Evolutionary conservation across 202 grass and related monocot species (phyloP).

Genomic region (Eragrostis tef): DNA sequence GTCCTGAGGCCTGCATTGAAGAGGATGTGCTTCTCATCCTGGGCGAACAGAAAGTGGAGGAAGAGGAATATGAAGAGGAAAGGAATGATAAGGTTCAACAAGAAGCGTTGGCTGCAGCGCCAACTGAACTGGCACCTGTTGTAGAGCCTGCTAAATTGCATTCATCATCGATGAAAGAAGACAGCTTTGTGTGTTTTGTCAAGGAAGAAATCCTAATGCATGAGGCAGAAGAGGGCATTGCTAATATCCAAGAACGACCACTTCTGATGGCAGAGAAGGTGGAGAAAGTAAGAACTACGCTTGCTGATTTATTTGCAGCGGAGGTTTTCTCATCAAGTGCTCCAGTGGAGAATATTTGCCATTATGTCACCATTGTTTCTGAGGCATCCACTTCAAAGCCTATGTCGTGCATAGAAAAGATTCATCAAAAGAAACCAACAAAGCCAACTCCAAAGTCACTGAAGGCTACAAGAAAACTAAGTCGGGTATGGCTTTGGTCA

Average conservation of each 20-base stretch:
- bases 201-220: slow-evolving; percentile 42
- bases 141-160: slow-evolving; percentile 58
- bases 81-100: slow-evolving; percentile 35
- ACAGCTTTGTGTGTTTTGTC: slow-evolving; percentile 31
- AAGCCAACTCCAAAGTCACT: slow-evolving; percentile 46
- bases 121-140: slow-evolving; percentile 42
- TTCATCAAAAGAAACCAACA: slow-evolving; percentile 59
- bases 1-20: slow-evolving; percentile 47
- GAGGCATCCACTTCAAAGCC: slow-evolving; percentile 43
- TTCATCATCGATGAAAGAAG: slow-evolving; percentile 48
- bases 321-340: slow-evolving; percentile 57
- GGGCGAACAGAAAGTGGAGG: slow-evolving; percentile 41
- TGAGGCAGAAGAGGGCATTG: slow-evolving; percentile 41
- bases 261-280: slow-evolving; percentile 73
- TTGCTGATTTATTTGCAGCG: slow-evolving; percentile 94
- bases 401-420: slow-evolving; percentile 48
- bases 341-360: slow-evolving; percentile 42
- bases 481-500: slow-evolving; percentile 62
- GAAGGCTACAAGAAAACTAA: slow-evolving; percentile 64
- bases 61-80: slow-evolving; percentile 43
- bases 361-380: slow-evolving; percentile 30
- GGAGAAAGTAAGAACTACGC: slow-evolving; percentile 79
- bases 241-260: slow-evolving; percentile 70
- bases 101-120: not conserved
- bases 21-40: slow-evolving; percentile 43